Evolutionary conservation across 164 flowering plant species (phyloP), one percentile per base, ranked within the genome.

Genomic region (Paratinospora sagittata): DNA sequence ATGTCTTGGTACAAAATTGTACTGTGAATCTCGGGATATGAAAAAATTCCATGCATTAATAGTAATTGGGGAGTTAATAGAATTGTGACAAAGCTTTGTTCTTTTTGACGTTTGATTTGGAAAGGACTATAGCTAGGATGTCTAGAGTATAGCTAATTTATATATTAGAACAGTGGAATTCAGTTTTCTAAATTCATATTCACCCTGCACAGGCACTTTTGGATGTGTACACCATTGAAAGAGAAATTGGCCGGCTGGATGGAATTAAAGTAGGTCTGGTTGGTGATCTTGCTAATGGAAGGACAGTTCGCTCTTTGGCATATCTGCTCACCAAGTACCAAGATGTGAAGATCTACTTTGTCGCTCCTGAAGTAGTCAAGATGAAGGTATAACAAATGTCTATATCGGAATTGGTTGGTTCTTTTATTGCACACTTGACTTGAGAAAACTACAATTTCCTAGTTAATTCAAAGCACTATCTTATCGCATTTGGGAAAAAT

Each of bases 241-340:
- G 96, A 75, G 99, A 95, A 84, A 84, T 92, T 45, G 97, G 98
- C 36, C 87, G 83, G 74, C 82, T 95, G 72, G 98, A 95, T 77
- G 92, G 92, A 30, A 93, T 95, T 63, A 88, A 81, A 78, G 98
- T 95, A 68, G 98, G 83, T 19, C 85, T 95, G 63, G 99, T 95
- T 63, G 99, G 99, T 69, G 99, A 95, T 85, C 99, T 95, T 81
- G 97, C 99, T 34, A 84, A 95, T 74, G 99, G 99, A 41, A 87
- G 99, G 81, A 95, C 99, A 17, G 99, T 95, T 5, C 93, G 99
- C 3, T 95, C 97, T 24, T 87, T 91, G 63, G 98, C 98, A 2
- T 93, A 93, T 81, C 81, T 95, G 77, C 96, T 95, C 57, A 83
- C 97, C 27, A 91, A 85, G 81, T 95, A 90, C 79, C 63, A 82